A percentile compares a stretch with the other conserved stretches of the same genome.
Conservation (phyloP, 2,329 filamentous ascomycete species). For the Diaporthe caulivora region DNA sequence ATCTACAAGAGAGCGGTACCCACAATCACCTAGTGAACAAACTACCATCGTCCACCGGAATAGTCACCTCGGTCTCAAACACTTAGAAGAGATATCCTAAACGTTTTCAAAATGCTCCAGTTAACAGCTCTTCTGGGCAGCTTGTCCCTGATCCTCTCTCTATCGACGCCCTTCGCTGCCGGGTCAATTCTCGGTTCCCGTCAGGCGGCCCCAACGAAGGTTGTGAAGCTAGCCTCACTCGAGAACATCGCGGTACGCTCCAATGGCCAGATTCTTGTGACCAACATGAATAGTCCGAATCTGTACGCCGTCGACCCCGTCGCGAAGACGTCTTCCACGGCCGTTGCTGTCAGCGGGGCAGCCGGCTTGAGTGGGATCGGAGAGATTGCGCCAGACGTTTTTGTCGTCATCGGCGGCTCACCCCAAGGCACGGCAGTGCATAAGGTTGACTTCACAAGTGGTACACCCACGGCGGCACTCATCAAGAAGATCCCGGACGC, state of each 20-base stretch:
- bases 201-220: conserved; percentile 44
- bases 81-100: background rate
- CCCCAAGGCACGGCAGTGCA: conserved; percentile 19
- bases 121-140: background rate
- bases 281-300: conserved; percentile 50
- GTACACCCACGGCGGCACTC: conserved; percentile 43
- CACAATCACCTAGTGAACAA: background rate
- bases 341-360: conserved; percentile 45
- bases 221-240: conserved; percentile 46
- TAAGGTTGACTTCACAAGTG: conserved; percentile 47
- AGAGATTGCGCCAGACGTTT: conserved; percentile 44
- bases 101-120: background rate
- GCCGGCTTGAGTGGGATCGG: conserved; percentile 48
- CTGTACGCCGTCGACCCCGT: conserved; percentile 47
- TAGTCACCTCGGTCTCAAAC: background rate
- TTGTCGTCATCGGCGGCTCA: conserved; percentile 46
- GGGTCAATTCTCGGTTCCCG: conserved; percentile 41
- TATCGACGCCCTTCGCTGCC: background rate
- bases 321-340: conserved; percentile 46
- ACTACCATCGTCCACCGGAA: background rate
- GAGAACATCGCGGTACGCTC: conserved; percentile 49
- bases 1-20: conserved; percentile 4
- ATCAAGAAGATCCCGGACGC: conserved; percentile 48
- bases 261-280: conserved; percentile 49
- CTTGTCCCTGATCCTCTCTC: background rate